phyloP scores from a whole-genome alignment of 1,284 basidiomycete genomes.

The Coniophora puteana region DNA sequence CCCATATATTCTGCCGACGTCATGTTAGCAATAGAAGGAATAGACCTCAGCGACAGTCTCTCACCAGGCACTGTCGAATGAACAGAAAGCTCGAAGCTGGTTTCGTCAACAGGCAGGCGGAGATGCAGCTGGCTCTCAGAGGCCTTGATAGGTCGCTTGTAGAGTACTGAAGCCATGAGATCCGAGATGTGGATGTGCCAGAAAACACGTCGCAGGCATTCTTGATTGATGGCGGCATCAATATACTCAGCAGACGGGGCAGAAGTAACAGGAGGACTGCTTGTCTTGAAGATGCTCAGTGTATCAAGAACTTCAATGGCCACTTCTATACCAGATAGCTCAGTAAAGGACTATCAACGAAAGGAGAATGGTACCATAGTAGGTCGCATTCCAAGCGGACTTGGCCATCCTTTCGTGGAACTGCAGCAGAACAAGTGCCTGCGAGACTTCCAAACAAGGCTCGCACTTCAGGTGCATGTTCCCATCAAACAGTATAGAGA shows the following conservation, averaged over 20 bases:
- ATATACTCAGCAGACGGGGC: slow-evolving; percentile 51
- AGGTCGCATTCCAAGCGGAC: slow-evolving; percentile 27
- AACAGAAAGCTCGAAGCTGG: slow-evolving; percentile 66
- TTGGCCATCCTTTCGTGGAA: slow-evolving; percentile 60
- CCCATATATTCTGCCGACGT: slow-evolving; percentile 56
- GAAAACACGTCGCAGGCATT: slow-evolving; percentile 71
- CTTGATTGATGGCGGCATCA: slow-evolving; percentile 59
- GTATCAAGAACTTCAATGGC: slow-evolving; percentile 63
- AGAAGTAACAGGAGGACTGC: slow-evolving; percentile 47
- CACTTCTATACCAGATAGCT: slow-evolving; percentile 42
- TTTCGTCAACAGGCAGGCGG: slow-evolving; percentile 71
- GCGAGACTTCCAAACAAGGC: slow-evolving; percentile 56
- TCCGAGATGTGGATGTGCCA: slow-evolving; percentile 69
- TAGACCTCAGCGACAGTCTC: slow-evolving; percentile 17
- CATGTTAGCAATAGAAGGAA: slow-evolving; percentile 7
- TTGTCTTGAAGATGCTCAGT: slow-evolving; percentile 57
- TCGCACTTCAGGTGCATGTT: slow-evolving; percentile 52
- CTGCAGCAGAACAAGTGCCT: slow-evolving; percentile 69
- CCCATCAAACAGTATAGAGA: slow-evolving; percentile 66
- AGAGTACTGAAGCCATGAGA: slow-evolving; percentile 45
- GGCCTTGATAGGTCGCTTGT: slow-evolving; percentile 44
- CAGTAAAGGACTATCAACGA: slow-evolving; percentile 10
- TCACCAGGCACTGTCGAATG: slow-evolving; percentile 60
- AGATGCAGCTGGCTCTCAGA: slow-evolving; percentile 55
- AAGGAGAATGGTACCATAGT: slow-evolving; percentile 21